Conservation (phyloP, 148 eudicot species). For the Silene uniflora region DNA sequence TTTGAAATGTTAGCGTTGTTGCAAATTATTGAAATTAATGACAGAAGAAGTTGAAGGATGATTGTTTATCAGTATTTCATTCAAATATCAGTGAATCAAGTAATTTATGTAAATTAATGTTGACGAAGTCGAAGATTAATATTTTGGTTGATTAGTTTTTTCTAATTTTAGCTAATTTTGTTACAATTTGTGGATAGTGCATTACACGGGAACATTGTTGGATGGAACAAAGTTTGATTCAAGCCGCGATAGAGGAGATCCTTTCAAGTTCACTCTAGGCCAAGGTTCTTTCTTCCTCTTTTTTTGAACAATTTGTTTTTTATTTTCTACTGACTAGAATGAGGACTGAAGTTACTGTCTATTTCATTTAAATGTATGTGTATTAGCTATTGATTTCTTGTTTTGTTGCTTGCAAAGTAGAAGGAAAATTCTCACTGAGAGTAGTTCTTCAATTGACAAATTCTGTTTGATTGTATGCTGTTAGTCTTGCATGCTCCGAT, state of each 20-base stretch:
- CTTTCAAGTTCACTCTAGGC: constrained; percentile 89
- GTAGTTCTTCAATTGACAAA: background rate
- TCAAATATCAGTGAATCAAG: no score
- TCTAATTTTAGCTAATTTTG: background rate
- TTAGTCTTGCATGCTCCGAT: background rate
- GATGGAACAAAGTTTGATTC: constrained; percentile 96
- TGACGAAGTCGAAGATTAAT: background rate
- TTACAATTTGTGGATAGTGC: constrained; percentile 48
- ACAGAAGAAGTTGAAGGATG: background rate
- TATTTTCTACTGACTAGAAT: background rate
- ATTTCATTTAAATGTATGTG: background rate
- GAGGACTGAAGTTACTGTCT: background rate
- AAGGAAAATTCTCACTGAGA: background rate
- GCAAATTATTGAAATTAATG: background rate
- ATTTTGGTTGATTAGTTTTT: background rate
- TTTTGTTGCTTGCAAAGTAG: background rate
- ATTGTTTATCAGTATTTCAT: no score
- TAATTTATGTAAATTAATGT: background rate
- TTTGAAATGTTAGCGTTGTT: background rate
- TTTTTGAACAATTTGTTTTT: background rate
- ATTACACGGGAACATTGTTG: constrained; percentile 86
- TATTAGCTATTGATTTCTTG: background rate
- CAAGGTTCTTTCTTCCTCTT: constrained; percentile 46
- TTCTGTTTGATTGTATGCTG: background rate
- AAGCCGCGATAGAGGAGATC: constrained; percentile 75